Evolutionary conservation across 2,329 filamentous ascomycete species (phyloP), one percentile per base, ranked within the genome.

Genomic region (Colletotrichum scovillei): DNA sequence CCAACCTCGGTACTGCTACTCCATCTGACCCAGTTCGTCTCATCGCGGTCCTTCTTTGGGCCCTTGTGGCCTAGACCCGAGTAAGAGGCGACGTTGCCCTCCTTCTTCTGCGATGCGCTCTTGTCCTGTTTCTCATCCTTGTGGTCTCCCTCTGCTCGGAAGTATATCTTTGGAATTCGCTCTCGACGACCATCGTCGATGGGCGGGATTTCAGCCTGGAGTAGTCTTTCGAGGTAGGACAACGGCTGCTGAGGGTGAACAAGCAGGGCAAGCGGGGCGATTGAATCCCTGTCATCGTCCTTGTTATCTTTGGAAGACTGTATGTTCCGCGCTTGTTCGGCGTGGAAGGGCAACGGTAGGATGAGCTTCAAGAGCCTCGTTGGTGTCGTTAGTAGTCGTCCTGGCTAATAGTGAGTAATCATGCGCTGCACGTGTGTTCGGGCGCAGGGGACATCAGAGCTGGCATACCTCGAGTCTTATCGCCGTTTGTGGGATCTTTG

Each of bases 231-330:
- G 55, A 98, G 91, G 81, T 98, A 97, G 9, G 94, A 97, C 3
- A 98, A 88, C 0, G 95, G 95, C 79, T 98, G 95, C 75, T 97
- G 94, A 0, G 95, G 95, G 77, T 98, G 95, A 0, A 98, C 89
- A 2, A 98, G 90, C 0, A 98, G 88, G 0, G 95, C 95, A 14
- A 98, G 86, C 0, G 95, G 95, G 77, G 97, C 94, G n/a, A 96
- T 91, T 83, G 74, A 77, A 59, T 84, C 82, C 46, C 79, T 78
- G 52, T 82, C 81, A 22, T 77, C 79, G 53, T 80, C 38, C 38
- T 42, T 79, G 46, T 80, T 79, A 57, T 82, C 58, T 5, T 63
- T 49, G 7, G 59, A 24, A 12, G 53, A 30, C 35, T 73, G 68
- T 1, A 14, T 72, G 0, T 35, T 66, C 19, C 71, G 52, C 19